A percentile compares a stretch with the other conserved stretches of the same genome.
Conservation (phyloP, 1,139 yeast species). For the Debaryomycetaceae sp. region DNA sequence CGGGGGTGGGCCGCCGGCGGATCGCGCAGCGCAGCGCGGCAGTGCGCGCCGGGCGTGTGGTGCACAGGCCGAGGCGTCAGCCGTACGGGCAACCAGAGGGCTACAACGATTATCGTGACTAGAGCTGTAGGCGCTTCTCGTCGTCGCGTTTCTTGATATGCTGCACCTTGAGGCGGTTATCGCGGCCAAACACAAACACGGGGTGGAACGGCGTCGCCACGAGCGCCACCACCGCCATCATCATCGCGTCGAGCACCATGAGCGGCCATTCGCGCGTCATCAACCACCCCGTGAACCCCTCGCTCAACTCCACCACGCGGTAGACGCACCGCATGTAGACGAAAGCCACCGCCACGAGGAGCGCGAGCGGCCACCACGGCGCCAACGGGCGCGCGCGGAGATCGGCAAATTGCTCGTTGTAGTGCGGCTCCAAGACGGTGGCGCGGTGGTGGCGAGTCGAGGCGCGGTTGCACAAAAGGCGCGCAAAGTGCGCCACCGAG, state of each 20-base stretch:
- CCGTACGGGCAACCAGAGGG: too few species aligned
- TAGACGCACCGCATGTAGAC: constrained; percentile 74
- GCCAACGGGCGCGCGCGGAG: constrained; percentile 42
- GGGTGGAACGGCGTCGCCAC: constrained; percentile 61
- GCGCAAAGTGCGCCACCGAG: constrained; percentile 23
- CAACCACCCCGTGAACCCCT: constrained; percentile 76
- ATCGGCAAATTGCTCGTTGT: constrained; percentile 35
- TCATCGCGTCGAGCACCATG: constrained; percentile 71
- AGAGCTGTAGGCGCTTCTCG: too few species aligned
- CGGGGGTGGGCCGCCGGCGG: too few species aligned
- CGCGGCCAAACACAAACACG: constrained; percentile 48
- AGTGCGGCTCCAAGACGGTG: constrained; percentile 24
- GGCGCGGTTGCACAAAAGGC: constrained; percentile 25
- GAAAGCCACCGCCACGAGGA: constrained; percentile 50
- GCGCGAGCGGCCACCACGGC: constrained; percentile 47
- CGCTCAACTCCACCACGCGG: constrained; percentile 72
- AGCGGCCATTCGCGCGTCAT: constrained; percentile 69
- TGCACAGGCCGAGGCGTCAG: neutral
- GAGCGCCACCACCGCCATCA: constrained; percentile 49
- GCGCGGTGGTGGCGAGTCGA: constrained; percentile 19
- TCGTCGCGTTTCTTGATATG: constrained; percentile 31
- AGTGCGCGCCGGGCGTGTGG: neutral
- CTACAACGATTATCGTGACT: too few species aligned
- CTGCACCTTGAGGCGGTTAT: constrained; percentile 30
- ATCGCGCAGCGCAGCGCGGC: too few species aligned